Evolutionary conservation across 2,329 filamentous ascomycete genomes (phyloP).

Genomic region (Thielaviopsis populi): DNA sequence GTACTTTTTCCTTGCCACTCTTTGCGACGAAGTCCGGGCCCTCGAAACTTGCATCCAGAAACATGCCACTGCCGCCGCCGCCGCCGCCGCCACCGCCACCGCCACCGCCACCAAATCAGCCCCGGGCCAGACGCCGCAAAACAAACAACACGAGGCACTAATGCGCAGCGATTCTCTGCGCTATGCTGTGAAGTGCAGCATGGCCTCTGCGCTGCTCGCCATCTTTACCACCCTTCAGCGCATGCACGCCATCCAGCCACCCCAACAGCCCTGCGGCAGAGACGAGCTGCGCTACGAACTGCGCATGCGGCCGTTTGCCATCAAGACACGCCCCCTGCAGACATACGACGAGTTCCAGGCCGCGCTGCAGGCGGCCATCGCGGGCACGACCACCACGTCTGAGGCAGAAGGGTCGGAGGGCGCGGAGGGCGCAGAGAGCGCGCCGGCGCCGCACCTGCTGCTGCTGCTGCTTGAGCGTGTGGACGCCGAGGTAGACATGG

Average conservation of each 20-base stretch:
- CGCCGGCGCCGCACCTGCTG: constrained; percentile 18
- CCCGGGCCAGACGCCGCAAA: background rate
- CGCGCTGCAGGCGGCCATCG: no score
- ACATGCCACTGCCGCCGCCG: background rate
- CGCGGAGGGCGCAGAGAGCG: background rate
- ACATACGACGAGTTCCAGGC: constrained; percentile 43
- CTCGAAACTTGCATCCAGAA: constrained; percentile 16
- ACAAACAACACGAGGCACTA: background rate
- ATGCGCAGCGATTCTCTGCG: constrained; percentile 17
- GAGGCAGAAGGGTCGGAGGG: no score
- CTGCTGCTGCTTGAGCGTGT: constrained; percentile 7
- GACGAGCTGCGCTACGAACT: constrained; percentile 60
- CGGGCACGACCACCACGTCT: no score
- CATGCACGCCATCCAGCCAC: constrained; percentile 36
- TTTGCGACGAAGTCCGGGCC: background rate
- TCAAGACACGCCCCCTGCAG: constrained; percentile 3
- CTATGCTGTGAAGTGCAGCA: constrained; percentile 24
- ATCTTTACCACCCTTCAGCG: constrained; percentile 54
- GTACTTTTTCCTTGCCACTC: constrained; percentile 69
- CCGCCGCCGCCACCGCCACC: background rate
- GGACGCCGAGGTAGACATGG: background rate
- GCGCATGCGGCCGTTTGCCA: constrained; percentile 68
- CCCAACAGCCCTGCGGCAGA: constrained; percentile 48
- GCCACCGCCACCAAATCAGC: background rate
- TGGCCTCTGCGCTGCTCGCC: constrained; percentile 39